These are phyloP conservation scores for Shiraia sp. DNA, from an alignment of 2,329 filamentous ascomycete species.

Conservation along the genomic window DNA sequence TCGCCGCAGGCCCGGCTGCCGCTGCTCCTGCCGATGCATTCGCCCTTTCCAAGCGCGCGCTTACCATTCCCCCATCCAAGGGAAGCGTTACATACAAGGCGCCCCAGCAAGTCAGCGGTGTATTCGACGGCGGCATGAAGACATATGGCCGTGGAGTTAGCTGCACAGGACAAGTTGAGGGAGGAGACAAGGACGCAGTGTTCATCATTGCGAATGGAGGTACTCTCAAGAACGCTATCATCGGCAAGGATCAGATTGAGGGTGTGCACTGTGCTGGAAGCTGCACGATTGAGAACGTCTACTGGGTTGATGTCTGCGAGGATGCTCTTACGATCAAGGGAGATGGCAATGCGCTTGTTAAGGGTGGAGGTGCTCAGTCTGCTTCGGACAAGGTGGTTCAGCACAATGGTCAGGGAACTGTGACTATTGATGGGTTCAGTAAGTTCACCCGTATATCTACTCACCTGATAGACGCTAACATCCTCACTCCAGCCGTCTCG, in stretches of 20 bases:
- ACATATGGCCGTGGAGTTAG: conserved; percentile 38
- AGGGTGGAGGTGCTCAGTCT: conserved; percentile 46
- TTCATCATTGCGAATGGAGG: conserved; percentile 58
- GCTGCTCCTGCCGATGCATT: conserved; percentile 26
- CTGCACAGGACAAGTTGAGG: conserved; percentile 51
- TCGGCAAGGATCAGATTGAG: conserved; percentile 55
- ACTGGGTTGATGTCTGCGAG: conserved; percentile 51
- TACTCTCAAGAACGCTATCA: conserved; percentile 60
- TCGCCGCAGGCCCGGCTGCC: conserved; percentile 33
- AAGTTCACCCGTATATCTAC: conserved; percentile 4
- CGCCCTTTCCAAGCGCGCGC: conserved; percentile 34
- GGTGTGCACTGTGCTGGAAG: conserved; percentile 42
- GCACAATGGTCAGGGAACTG: conserved; percentile 48
- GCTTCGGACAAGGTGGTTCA: conserved; percentile 50
- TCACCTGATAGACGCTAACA: too few species aligned
- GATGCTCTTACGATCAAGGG: conserved; percentile 45
- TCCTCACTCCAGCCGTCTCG: conserved; percentile 26
- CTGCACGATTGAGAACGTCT: conserved; percentile 54
- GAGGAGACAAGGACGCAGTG: conserved; percentile 53
- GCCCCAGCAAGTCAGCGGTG: conserved; percentile 26
- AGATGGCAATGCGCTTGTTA: conserved; percentile 43
- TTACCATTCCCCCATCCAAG: conserved; percentile 38
- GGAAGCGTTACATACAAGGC: conserved; percentile 34
- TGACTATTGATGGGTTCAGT: conserved; percentile 44
- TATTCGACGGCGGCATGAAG: conserved; percentile 41